Conservation (phyloP, 1,139 yeast genomes). For the Wickerhamomyces sp. region DNA sequence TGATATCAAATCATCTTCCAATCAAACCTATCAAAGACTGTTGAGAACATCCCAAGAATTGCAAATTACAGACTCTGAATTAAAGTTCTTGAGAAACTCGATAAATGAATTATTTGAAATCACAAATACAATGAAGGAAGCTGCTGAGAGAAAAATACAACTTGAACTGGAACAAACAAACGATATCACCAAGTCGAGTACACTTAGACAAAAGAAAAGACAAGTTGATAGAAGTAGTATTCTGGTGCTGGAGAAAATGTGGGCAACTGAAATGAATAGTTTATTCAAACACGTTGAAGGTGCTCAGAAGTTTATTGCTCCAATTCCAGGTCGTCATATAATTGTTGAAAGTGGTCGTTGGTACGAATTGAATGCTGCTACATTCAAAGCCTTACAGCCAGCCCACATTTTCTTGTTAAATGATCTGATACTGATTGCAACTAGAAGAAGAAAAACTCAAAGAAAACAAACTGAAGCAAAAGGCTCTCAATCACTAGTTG, state of each 20-base stretch:
- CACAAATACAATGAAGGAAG: slow-evolving; percentile 59
- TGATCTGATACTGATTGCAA: slow-evolving; percentile 73
- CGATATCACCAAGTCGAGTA: slow-evolving; percentile 14
- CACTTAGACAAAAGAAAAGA: slow-evolving; percentile 13
- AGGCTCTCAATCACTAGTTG: slow-evolving; percentile 41
- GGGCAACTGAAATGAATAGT: slow-evolving; percentile 71
- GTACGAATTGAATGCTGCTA: slow-evolving; percentile 83
- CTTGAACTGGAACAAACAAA: slow-evolving; percentile 29
- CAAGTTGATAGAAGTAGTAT: slow-evolving; percentile 64
- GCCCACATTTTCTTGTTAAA: slow-evolving; percentile 74
- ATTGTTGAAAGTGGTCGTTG: slow-evolving; percentile 78
- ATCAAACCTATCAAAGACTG: slow-evolving; percentile 70
- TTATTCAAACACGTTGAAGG: slow-evolving; percentile 86
- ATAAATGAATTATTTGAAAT: slow-evolving; percentile 61
- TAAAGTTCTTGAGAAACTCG: slow-evolving; percentile 54
- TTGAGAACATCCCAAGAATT: slow-evolving; percentile 64
- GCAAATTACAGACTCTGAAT: slow-evolving; percentile 56
- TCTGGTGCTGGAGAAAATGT: slow-evolving; percentile 67
- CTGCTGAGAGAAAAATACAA: slow-evolving; percentile 58
- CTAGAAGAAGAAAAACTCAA: slow-evolving; percentile 43
- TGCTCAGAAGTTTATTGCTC: slow-evolving; percentile 75
- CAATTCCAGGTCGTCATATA: slow-evolving; percentile 78
- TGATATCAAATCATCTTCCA: slow-evolving; percentile 61
- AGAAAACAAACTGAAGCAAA: slow-evolving; percentile 25
- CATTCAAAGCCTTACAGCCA: slow-evolving; percentile 76